phyloP scores from a whole-genome alignment of 805 yeast species.

The Teunomyces barrocoloradensis region DNA sequence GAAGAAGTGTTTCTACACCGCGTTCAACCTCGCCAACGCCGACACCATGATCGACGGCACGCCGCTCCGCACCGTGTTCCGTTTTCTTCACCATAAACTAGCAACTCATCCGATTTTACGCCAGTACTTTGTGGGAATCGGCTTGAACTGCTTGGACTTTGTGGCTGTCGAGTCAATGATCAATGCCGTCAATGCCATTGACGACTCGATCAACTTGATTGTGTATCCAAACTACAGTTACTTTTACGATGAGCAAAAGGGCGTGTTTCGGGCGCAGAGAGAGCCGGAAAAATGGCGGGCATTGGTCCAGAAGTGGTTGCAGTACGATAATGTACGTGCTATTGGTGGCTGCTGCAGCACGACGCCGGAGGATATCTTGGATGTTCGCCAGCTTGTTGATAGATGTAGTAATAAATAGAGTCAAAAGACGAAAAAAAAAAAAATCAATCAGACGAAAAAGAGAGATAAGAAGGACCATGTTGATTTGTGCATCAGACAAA shows the following conservation, averaged over 20 bases:
- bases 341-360: constrained; percentile 81
- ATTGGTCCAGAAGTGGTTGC: constrained; percentile 39
- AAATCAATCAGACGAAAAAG: neutral
- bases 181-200: constrained; percentile 20
- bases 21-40: constrained; percentile 29
- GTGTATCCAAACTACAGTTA: constrained; percentile 81
- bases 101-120: constrained; percentile 9
- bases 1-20: constrained; percentile 44
- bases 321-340: constrained; percentile 38
- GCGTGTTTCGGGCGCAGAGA: constrained; percentile 23
- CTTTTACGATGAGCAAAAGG: constrained; percentile 48
- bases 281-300: constrained; percentile 33
- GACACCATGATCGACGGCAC: constrained; percentile 32
- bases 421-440: neutral
- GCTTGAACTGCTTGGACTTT: constrained; percentile 67
- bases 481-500: no score
- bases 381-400: constrained; percentile 7
- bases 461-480: no score
- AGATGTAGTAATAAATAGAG: neutral
- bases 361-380: constrained; percentile 46
- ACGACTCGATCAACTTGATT: constrained; percentile 38
- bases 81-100: constrained; percentile 13
- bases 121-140: constrained; percentile 47
- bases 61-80: constrained; percentile 18
- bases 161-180: constrained; percentile 41